A percentile compares a stretch with the other conserved stretches of the same genome.
These are phyloP conservation scores for Chrysoporthe puriensis DNA, from an alignment of 2,329 filamentous ascomycete genomes.

Conservation along the genomic window DNA sequence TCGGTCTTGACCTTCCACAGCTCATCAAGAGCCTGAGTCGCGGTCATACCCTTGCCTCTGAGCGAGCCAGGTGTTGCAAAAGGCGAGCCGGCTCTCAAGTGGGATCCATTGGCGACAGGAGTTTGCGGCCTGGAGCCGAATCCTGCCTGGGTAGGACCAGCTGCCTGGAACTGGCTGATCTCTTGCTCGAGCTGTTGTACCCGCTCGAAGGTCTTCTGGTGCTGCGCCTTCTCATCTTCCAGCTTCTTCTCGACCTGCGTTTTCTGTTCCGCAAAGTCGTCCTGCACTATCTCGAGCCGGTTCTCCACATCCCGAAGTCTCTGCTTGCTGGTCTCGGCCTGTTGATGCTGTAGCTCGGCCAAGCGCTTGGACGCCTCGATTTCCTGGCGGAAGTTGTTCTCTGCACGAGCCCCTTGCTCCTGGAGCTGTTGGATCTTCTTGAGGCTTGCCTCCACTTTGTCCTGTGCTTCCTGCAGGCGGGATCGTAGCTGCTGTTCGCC, in stretches of 20 bases:
- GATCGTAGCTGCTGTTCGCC: conserved; percentile 80
- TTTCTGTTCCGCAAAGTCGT: conserved; percentile 66
- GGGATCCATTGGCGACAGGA: conserved; percentile 61
- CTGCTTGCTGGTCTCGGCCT: conserved; percentile 71
- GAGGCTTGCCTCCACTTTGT: conserved; percentile 84
- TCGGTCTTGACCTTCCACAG: conserved; percentile 71
- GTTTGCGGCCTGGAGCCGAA: conserved; percentile 62
- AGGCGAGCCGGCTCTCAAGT: conserved; percentile 57
- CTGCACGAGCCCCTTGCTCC: conserved; percentile 78
- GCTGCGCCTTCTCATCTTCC: conserved; percentile 55
- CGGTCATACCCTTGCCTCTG: conserved; percentile 60
- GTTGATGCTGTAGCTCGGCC: conserved; percentile 79
- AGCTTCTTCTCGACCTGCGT: conserved; percentile 60
- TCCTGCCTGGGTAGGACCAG: conserved; percentile 46
- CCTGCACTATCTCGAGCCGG: conserved; percentile 64
- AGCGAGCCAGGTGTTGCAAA: conserved; percentile 65
- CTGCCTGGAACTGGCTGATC: conserved; percentile 56
- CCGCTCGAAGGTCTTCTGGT: conserved; percentile 52
- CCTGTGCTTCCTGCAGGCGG: conserved; percentile 80
- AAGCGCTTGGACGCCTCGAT: conserved; percentile 80
- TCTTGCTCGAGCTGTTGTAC: conserved; percentile 56
- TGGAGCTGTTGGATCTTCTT: conserved; percentile 82
- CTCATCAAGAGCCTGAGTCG: conserved; percentile 67
- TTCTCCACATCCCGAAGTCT: conserved; percentile 72
- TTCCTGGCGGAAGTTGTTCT: conserved; percentile 86